A percentile compares a stretch with the other conserved stretches of the same genome.
Conservation (phyloP, 176 grass and related monocot species). For the Zea mays region Zm-B73-REFERENCE-NAM-5.0 NC_050097.1:236182001-236182500, state of each 20-base stretch:
- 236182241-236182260: background rate
- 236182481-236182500: no score
- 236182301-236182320: slow-evolving; percentile 26
- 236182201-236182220: slow-evolving; percentile 13
- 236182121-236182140: slow-evolving; percentile 15
- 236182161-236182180: slow-evolving; percentile 6
- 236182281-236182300: background rate
- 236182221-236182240: slow-evolving; percentile 1
- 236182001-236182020: background rate
- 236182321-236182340: slow-evolving; percentile 19
- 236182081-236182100: slow-evolving; percentile 21
- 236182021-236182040: slow-evolving; percentile 5
- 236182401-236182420: background rate
- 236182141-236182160: slow-evolving; percentile 23
- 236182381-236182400: background rate
- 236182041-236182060: background rate
- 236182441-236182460: no score
- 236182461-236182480: no score
- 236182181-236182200: slow-evolving; percentile 6
- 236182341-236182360: slow-evolving; percentile 1
- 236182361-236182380: background rate
- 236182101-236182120: slow-evolving; percentile 15
- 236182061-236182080: background rate
- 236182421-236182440: background rate
- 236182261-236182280: slow-evolving; percentile 21